Conservation (phyloP, 2,329 filamentous ascomycete genomes). For the Trichoderma lentiforme region DNA sequence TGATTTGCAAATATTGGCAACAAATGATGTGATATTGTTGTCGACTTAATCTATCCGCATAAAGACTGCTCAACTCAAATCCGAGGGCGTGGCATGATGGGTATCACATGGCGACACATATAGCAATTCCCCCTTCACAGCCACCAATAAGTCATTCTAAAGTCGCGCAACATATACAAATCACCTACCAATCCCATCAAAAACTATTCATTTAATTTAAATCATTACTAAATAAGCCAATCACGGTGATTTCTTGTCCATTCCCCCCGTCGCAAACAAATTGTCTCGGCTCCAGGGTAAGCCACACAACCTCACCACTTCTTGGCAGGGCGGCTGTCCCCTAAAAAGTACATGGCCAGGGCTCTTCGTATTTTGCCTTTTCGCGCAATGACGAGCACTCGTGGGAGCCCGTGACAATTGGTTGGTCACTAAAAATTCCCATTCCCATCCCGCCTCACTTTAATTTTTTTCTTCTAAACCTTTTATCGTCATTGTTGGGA, state of each 20-base stretch:
- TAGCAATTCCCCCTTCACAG: background rate
- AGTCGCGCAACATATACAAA: background rate
- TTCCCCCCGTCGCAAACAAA: too few relatives aligned
- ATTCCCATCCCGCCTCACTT: background rate
- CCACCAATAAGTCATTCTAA: background rate
- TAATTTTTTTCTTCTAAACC: background rate
- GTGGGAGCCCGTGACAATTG: slow-evolving; percentile 16
- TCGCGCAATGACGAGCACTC: slow-evolving; percentile 14
- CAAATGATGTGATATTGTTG: background rate
- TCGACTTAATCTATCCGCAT: background rate
- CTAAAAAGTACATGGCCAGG: background rate
- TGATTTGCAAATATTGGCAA: background rate
- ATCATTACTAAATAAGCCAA: background rate
- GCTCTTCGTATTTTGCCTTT: background rate
- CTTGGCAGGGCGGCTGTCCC: background rate
- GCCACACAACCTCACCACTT: background rate
- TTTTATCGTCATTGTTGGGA: background rate
- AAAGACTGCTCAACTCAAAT: background rate
- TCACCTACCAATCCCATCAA: too few relatives aligned
- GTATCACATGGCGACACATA: background rate
- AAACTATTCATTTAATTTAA: background rate
- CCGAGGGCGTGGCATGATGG: background rate
- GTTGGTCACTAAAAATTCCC: slow-evolving; percentile 11
- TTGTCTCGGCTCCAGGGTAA: background rate
- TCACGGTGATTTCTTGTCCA: background rate